Percentiles rank a stretch among this genome's conserved stretches.
Evolutionary conservation across 345 rosid species (phyloP).

Genomic region (Gossypium ekmanianum): DNA sequence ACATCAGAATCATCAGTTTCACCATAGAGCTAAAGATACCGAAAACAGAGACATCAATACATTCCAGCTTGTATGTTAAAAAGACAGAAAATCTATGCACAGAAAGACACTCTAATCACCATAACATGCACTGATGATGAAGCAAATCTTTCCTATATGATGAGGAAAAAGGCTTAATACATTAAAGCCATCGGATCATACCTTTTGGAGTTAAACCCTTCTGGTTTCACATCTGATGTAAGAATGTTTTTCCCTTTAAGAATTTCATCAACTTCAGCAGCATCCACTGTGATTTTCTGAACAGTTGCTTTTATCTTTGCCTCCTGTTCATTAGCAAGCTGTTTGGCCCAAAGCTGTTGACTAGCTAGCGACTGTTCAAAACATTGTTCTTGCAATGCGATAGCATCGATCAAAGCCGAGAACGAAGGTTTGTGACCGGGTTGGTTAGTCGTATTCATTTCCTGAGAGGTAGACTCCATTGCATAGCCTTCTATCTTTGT

Average conservation of each 20-base stretch:
- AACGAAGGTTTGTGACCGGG: not conserved
- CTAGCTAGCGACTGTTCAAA: not conserved
- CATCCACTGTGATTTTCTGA: not conserved
- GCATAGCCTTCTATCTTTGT: not conserved
- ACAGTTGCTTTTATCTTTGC: constrained; percentile 3
- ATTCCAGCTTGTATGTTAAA: not conserved
- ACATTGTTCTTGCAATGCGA: constrained; percentile 6
- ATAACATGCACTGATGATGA: not conserved
- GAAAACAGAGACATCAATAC: not conserved
- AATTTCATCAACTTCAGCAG: not conserved
- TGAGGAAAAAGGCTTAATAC: not conserved
- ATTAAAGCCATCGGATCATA: constrained; percentile 2
- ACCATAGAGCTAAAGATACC: not conserved
- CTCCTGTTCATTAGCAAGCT: constrained; percentile 7
- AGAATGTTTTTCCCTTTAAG: not conserved
- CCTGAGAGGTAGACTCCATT: constrained; percentile 3
- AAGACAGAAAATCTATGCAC: not conserved
- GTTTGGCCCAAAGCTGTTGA: constrained; percentile 10
- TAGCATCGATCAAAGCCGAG: not conserved
- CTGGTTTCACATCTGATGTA: not conserved
- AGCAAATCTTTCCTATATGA: not conserved
- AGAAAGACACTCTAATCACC: not conserved
- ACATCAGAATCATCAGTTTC: not conserved
- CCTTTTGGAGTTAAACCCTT: not conserved
- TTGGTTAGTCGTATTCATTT: not conserved